Evolutionary conservation across 83 land plant species (phyloP), one percentile per base, ranked within the genome.

Genomic region (Picea engelmannii): DNA sequence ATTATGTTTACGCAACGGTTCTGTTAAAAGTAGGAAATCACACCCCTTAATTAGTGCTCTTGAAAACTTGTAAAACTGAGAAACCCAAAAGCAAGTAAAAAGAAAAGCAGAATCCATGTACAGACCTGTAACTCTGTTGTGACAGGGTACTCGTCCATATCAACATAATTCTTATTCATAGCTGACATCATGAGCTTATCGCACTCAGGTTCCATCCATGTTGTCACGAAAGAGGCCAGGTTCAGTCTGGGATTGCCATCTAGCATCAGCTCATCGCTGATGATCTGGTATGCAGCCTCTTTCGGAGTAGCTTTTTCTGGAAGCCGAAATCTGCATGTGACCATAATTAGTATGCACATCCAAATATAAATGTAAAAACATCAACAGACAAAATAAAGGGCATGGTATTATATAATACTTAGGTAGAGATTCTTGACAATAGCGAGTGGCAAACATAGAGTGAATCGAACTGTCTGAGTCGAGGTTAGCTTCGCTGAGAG

Each of bases 1-100:
- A 91, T 91, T 84, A 92, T 92, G 86, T 92, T 92, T 80, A 92
- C 95, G 76, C 95, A 92, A 25, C 95, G 94, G 60, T 92, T 93
- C 95, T 92, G 87, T 62, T 77, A 60, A 12, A 63, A 81, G 70
- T 24, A 78, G 40, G 35, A 20, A 81, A 76, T 52, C 59, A 49
- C 61, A 4, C 15, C 25, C 58, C 18, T 49, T 55, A 24, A 52
- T 49, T 78, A 49, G 15, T 78, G 18, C 20, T 58, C 16, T 63
- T 63, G 8, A 47, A 59, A 59, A 49, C 12, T 49, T 18, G 6
- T 23, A 49, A 49, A 21, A 24, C 55, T 23, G 21, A 49, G 21
- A 59, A 78, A n/a, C 31, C 21, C 23, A 63, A 61, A 7, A 35
- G 2, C 2, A 79, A 24, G 62, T n/a, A n/a, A 27, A 73, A 40